Evolutionary conservation across 2,329 filamentous ascomycete species (phyloP), one percentile per base, ranked within the genome.

Genomic region (Emmonsiellopsis sp.): DNA sequence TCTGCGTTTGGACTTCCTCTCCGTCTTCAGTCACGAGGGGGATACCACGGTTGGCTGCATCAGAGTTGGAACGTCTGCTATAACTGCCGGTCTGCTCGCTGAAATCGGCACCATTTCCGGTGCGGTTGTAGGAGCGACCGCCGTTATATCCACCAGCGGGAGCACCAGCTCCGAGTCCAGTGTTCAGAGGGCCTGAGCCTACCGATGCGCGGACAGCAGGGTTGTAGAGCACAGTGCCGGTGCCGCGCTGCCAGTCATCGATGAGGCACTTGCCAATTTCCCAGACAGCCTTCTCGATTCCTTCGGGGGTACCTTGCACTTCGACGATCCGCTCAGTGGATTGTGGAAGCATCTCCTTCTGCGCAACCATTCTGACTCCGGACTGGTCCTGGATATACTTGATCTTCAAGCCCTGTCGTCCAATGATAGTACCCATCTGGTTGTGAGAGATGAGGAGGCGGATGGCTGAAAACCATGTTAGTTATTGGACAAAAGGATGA

Each of bases 381-480:
- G 93, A 97, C 33, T 84, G 85, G 70, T 98, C 93, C 71, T 98
- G 93, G 62, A 98, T 98, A 70, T 96, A 88, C 81, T 98, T 98
- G 79, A 98, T 98, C 79, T 97, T 98, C 61, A 96, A 80, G 55
- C 93, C 93, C 71, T 94, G 88, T 60, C 90, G 85, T 64, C 93
- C 93, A 68, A 98, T 98, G 75, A 98, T 96, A 65, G 93, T 98
- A 58, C 93, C 93, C 93, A 98, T 98, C 75, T 98, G 93, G 72
- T 97, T 97, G 77, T 98, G 92, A 36, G 93, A 98, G 72, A 98
- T 97, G 69, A 98, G 85, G 34, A 98, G 85, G 68, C 95, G 95
- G 71, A 98, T 88, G 57, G 93, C 93, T 98, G 61, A 21, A 56
- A 21, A 27, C 1, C 51, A 48, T 42, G 48, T 62, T 60, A 62